Percentiles rank a stretch among this genome's conserved stretches.
Conservation (phyloP, 192 early-diverging fungal genomes). For the Coemansia sp. region DNA sequence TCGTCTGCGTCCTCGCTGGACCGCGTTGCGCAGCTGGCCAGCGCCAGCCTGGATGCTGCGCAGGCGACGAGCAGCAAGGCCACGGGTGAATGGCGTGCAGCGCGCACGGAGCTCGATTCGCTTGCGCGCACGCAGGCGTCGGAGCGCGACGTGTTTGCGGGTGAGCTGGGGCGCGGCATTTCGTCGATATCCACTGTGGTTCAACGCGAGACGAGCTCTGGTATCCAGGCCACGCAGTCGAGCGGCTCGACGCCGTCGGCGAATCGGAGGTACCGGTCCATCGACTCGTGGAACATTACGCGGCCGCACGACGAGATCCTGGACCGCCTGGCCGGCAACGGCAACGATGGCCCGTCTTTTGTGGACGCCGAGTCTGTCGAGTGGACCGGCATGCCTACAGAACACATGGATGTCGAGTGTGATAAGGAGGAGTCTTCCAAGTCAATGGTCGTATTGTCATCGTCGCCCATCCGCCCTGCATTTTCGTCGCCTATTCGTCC, state of each 20-base stretch:
- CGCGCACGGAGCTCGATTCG: slow-evolving; percentile 11
- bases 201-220: background rate
- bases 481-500: slow-evolving; percentile 1
- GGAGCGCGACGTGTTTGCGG: slow-evolving; percentile 7
- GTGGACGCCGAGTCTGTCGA: background rate
- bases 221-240: background rate
- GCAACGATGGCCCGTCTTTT: too few species aligned
- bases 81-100: background rate
- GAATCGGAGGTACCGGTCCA: background rate
- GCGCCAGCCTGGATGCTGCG: background rate
- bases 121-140: slow-evolving; percentile 9
- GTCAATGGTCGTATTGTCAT: background rate
- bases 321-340: too few species aligned
- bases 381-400: slow-evolving; percentile 29
- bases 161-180: slow-evolving; percentile 4
- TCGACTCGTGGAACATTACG: slow-evolving; percentile 27
- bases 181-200: slow-evolving; percentile 7
- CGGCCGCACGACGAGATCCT: slow-evolving; percentile 20
- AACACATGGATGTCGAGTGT: background rate
- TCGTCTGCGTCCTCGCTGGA: background rate
- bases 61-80: background rate
- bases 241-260: slow-evolving; percentile 11
- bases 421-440: background rate
- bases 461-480: background rate
- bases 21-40: background rate